These are phyloP conservation scores for Crucihimalaya himalaica DNA, from an alignment of 345 rosid species.

Conservation along the genomic window DNA sequence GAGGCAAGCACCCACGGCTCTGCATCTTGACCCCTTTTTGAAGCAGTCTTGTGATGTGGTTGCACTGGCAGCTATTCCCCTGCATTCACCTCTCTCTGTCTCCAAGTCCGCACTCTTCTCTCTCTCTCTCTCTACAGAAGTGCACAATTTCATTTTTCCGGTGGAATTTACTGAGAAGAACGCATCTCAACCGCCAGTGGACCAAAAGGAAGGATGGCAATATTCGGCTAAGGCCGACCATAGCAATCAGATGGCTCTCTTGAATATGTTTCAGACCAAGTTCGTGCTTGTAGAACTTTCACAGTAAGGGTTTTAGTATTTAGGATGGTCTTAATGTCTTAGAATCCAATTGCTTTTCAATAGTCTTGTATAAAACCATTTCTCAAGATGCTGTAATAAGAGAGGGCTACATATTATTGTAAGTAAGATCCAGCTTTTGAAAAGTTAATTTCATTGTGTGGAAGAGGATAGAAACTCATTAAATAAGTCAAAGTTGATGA, in stretches of 20 bases:
- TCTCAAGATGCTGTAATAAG: constrained; percentile 21
- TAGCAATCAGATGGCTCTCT: constrained; percentile 40
- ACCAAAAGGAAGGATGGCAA: constrained; percentile 29
- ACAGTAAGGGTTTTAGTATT: constrained; percentile 5
- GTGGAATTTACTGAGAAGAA: constrained; percentile 1
- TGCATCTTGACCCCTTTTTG: constrained; percentile 38
- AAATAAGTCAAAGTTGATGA: constrained; percentile 13
- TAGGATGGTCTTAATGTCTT: not conserved
- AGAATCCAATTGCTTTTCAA: constrained; percentile 18
- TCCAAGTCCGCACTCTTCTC: constrained; percentile 33
- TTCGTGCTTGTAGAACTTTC: constrained; percentile 49
- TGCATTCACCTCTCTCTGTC: constrained; percentile 56
- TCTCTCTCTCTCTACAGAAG: constrained; percentile 3
- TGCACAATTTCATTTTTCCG: constrained; percentile 38
- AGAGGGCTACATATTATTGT: not conserved
- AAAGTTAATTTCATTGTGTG: not conserved
- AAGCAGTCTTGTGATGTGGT: constrained; percentile 16
- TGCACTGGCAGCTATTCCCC: constrained; percentile 47
- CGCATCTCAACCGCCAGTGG: constrained; percentile 17
- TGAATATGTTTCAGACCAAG: constrained; percentile 48
- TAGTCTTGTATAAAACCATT: not conserved
- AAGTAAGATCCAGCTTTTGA: constrained; percentile 6
- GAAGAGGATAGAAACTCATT: not conserved
- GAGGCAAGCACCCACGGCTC: constrained; percentile 52
- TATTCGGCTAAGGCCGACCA: constrained; percentile 32